Conservation (phyloP, 306 rosid species). For the Hippophae tibetana region DNA sequence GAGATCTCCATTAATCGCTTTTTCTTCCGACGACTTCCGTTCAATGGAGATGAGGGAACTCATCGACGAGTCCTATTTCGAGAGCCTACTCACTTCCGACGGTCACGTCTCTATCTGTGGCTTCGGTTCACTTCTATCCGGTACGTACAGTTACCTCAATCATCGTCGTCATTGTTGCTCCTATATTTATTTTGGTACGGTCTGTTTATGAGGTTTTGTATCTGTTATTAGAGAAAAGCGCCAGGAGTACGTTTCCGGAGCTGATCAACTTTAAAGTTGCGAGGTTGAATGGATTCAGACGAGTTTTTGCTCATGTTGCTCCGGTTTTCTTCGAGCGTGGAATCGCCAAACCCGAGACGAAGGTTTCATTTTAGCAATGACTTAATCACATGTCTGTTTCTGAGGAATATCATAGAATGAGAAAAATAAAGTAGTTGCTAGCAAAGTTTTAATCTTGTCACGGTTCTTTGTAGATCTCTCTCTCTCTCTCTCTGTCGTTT, state of each 20-base stretch:
- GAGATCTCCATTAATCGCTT: slow-evolving; percentile 24
- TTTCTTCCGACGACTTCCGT: slow-evolving; percentile 18
- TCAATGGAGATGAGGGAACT: slow-evolving; percentile 32
- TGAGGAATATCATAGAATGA: no score
- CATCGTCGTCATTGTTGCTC: slow-evolving; percentile 5
- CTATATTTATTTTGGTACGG: not conserved
- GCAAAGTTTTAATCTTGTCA: no score
- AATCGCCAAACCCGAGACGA: slow-evolving; percentile 82
- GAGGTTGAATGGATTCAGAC: slow-evolving; percentile 58
- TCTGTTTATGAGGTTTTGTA: not conserved
- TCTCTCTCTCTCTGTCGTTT: no score
- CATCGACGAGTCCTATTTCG: slow-evolving; percentile 40
- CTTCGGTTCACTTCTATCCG: slow-evolving; percentile 91
- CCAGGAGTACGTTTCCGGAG: slow-evolving; percentile 83
- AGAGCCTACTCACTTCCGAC: slow-evolving; percentile 33
- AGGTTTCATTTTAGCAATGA: slow-evolving; percentile 33
- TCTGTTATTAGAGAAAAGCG: slow-evolving; percentile 52
- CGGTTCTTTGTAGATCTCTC: no score
- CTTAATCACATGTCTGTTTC: not conserved
- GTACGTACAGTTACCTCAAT: slow-evolving; percentile 20
- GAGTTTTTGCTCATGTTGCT: slow-evolving; percentile 71
- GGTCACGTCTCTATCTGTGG: slow-evolving; percentile 72
- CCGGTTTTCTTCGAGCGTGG: slow-evolving; percentile 93
- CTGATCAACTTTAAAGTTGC: slow-evolving; percentile 65
- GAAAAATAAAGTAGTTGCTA: no score